Percentiles rank a stretch among this genome's conserved stretches.
Evolutionary conservation across 768 basidiomycete genomes (phyloP).

Genomic region (Boletus subcaerulescens): DNA sequence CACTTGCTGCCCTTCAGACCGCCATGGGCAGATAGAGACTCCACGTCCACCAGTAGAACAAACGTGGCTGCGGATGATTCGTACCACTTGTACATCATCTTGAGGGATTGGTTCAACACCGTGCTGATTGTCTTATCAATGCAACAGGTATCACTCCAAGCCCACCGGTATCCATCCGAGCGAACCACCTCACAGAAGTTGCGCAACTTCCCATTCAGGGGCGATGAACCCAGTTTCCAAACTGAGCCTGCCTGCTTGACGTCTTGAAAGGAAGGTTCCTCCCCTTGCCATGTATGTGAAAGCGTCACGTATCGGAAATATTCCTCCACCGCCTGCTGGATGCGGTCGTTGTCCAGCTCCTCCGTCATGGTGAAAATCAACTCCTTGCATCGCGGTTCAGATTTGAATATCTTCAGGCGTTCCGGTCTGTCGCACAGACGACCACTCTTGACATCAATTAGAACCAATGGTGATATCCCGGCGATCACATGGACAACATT

Average conservation of each 20-base stretch:
- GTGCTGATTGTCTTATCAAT: constrained; percentile 12
- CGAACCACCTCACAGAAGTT: constrained; percentile 7
- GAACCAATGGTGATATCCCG: background rate
- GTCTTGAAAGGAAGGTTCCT: constrained; percentile 11
- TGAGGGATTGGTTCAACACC: constrained; percentile 9
- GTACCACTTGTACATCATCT: constrained; percentile 15
- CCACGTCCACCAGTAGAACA: background rate
- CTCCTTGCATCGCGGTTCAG: background rate
- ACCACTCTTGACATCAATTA: background rate
- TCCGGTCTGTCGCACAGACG: background rate
- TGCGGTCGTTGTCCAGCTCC: background rate
- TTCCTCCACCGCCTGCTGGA: background rate
- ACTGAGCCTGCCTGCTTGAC: background rate
- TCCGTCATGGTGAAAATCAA: constrained; percentile 7
- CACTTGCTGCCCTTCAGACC: background rate
- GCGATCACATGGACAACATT: background rate
- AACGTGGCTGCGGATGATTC: constrained; percentile 1
- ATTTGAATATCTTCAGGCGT: constrained; percentile 1
- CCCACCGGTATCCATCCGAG: constrained; percentile 13
- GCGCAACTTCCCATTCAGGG: constrained; percentile 1
- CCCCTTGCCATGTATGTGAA: constrained; percentile 13
- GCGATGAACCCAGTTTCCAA: constrained; percentile 2
- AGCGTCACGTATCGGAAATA: constrained; percentile 13
- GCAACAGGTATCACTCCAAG: constrained; percentile 12
- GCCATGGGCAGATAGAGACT: background rate